Conservation (phyloP, 2,329 filamentous ascomycete species). For the Pseudogymnoascus verrucosus region DNA sequence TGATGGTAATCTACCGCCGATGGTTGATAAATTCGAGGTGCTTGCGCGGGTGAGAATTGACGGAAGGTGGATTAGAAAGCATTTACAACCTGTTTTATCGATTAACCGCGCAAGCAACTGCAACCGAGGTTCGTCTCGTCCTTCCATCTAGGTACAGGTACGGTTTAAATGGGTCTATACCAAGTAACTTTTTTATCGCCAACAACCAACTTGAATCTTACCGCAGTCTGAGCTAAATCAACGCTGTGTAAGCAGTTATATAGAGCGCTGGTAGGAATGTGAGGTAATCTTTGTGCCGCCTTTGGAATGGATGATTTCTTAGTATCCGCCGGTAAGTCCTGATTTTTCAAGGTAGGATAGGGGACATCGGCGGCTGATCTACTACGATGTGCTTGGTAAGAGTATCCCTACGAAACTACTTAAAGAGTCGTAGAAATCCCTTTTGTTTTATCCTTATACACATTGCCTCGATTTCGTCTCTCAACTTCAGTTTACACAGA, state of each 20-base stretch:
- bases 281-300: not conserved
- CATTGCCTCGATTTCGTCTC: not conserved
- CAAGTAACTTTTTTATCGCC: not conserved
- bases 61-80: not conserved
- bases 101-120: not conserved
- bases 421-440: not conserved
- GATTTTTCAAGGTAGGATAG: not conserved
- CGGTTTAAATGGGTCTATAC: not conserved
- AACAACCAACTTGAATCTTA: not conserved
- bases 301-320: not conserved
- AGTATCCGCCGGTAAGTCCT: not conserved
- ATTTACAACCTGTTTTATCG: not conserved
- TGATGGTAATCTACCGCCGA: not conserved
- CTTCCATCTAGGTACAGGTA: constrained; percentile 5
- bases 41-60: not conserved
- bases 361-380: not conserved
- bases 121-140: constrained; percentile 1
- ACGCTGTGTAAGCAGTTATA: not conserved
- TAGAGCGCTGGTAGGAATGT: not conserved
- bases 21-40: not conserved
- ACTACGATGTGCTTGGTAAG: constrained; percentile 4
- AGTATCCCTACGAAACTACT: not conserved
- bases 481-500: not conserved
- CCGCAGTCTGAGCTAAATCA: not conserved
- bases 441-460: not conserved